Evolutionary conservation across 139 green algal genomes (phyloP).

Genomic region (Coccomyxa sp.): DNA sequence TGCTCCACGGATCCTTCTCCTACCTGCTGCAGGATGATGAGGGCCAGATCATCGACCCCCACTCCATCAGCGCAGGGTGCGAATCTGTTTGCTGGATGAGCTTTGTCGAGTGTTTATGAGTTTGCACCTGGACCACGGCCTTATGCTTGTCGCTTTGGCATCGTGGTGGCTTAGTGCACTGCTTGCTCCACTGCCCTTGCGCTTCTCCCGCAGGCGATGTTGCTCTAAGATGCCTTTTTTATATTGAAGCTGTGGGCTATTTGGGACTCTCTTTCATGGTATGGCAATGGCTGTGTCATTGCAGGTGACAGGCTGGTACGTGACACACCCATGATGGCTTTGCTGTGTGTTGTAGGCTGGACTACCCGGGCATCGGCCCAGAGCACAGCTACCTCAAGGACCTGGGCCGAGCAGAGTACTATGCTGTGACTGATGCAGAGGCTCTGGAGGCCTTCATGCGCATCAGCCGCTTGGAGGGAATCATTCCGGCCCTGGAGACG

Average conservation of each 20-base stretch:
- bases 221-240: neutral
- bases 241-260: neutral
- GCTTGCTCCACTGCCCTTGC: neutral
- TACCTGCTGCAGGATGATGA: slow-evolving; percentile 96
- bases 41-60: slow-evolving; percentile 97
- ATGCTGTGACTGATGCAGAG: slow-evolving; percentile 87
- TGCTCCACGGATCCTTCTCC: slow-evolving; percentile 93
- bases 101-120: neutral
- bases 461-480: slow-evolving; percentile 87
- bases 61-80: slow-evolving; percentile 94
- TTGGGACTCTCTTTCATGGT: neutral
- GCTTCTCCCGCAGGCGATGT: neutral
- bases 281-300: neutral
- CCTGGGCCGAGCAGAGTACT: slow-evolving; percentile 89
- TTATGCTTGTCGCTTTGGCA: neutral
- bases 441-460: slow-evolving; percentile 78
- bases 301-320: neutral
- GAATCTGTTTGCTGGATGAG: neutral
- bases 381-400: slow-evolving; percentile 99
- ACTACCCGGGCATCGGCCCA: slow-evolving; percentile 96
- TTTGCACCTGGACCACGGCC: neutral
- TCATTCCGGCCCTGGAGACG: slow-evolving; percentile 98
- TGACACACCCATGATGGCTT: neutral
- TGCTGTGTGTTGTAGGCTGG: slow-evolving; percentile 56
- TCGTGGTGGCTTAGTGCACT: neutral